Base-by-base conservation (phyloP, 2,329 filamentous ascomycete species). In the Geosmithia flava region DNA sequence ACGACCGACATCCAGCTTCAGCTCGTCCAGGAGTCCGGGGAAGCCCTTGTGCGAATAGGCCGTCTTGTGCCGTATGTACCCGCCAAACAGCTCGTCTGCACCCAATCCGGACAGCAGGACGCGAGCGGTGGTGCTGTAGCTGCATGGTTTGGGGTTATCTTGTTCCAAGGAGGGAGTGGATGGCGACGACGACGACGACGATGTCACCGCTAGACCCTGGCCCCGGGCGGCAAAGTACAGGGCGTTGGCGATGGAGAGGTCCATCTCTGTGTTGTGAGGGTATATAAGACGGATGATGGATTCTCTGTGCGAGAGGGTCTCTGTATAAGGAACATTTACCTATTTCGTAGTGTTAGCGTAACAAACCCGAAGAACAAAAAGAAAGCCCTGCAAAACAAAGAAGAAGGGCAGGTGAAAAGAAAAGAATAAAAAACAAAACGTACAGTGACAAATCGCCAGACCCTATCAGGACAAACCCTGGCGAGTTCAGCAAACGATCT, bases 181-280 rank as follows among this genome's bases (percentile, higher is more conserved):
- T n/a, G n/a, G n/a, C n/a, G 62, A 55, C n/a, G 56, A 50, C 11
- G 29, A 30, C 29, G 33, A 13, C 11, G 23, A 57, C 53, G 2
- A 50, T 50, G 33, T 55, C 50, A 13, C 54, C 59, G 48, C 67
- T 67, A 40, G 72, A 68, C 83, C 87, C 46, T 68, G 62, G 1
- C 89, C 91, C 40, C 88, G 78, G 0, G 91, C 83, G 6, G 93
- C 89, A 68, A 98, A 98, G 63, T 96, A 97, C n/a, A 98, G 72
- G 0, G 93, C 93, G 56, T 78, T 84, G 0, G 87, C 85, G 56
- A 98, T 98, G 3, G 93, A 98, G 1, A 98, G 72, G 58, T 98
- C 93, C 93, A 98, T 98, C 65, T 98, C 93, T 0, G 93, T 98
- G 55, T 95, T 91, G 64, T 98, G 93, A 0, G 93, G 93, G 55